Conservation (phyloP, 768 basidiomycete genomes). For the Coprinellus micaceus region DNA sequence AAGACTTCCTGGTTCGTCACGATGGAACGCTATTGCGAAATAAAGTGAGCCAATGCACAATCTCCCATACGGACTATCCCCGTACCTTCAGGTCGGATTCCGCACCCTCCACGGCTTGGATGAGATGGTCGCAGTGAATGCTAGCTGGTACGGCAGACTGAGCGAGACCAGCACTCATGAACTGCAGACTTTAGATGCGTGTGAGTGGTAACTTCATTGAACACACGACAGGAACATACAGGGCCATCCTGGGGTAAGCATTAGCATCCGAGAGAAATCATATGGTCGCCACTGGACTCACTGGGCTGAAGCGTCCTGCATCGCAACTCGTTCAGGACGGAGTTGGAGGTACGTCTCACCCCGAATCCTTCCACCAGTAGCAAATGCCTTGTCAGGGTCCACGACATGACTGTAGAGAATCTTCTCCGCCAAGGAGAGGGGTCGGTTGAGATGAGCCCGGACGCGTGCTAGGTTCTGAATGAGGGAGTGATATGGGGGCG, state of each 20-base stretch:
- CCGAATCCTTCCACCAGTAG: slow-evolving; percentile 62
- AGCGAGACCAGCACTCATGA: slow-evolving; percentile 92
- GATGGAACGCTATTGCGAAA: slow-evolving; percentile 64
- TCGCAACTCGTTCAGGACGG: slow-evolving; percentile 88
- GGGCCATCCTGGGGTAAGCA: slow-evolving; percentile 60
- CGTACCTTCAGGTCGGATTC: slow-evolving; percentile 76
- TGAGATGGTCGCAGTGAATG: slow-evolving; percentile 98
- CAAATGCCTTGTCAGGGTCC: slow-evolving; percentile 70
- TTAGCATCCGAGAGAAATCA: slow-evolving; percentile 11
- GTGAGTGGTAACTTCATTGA: not conserved
- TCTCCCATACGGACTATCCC: not conserved
- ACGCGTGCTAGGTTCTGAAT: slow-evolving; percentile 68
- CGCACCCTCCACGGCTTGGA: slow-evolving; percentile 90
- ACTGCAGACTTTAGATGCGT: slow-evolving; percentile 61
- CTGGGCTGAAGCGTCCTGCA: slow-evolving; percentile 95
- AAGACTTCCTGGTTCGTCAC: slow-evolving; percentile 93
- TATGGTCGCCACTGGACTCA: slow-evolving; percentile 36
- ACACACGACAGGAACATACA: slow-evolving; percentile 43
- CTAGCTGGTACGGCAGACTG: slow-evolving; percentile 83
- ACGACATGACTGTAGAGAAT: slow-evolving; percentile 91
- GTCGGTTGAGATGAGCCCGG: slow-evolving; percentile 66
- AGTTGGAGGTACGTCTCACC: slow-evolving; percentile 91
- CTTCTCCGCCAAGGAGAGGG: slow-evolving; percentile 95
- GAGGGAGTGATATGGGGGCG: slow-evolving; percentile 77
- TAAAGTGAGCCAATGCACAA: not conserved